Evolutionary conservation across 257 asterid genomes (phyloP), one percentile per base, ranked within the genome.

Genomic region (Petunia secreta): DNA sequence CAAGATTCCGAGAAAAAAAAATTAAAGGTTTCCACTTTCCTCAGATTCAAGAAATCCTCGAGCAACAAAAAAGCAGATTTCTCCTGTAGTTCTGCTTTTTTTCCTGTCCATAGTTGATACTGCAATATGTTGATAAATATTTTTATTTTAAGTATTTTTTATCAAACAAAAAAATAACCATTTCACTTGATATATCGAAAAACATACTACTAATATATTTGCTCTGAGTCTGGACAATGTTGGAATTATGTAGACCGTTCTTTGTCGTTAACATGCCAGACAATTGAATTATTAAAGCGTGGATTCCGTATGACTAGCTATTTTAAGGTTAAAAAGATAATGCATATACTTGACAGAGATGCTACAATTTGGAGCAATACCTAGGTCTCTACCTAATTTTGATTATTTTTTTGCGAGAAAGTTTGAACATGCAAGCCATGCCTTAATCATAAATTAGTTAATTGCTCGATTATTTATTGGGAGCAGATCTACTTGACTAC

Each of bases 21-120:
- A 10, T 52, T 13, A 48, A 50, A 50, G 7, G 53, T 83, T 60
- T 48, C 46, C 82, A 53, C 87, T 82, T 87, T 89, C 80, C 81
- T 79, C 82, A 77, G 75, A 83, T 84, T 84, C 88, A 86, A 83
- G 74, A 86, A 50, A 7, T 66, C 88, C 94, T 92, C 95, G 93
- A 90, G 95, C 97, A 66, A 79, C 93, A 85, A 89, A 89, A 89
- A 79, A 76, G 48, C 16, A 79, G 57, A 1, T 14, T 46, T 78
- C 43, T 73, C 11, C 77, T 46, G 41, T n/a, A 41, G 57, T 44
- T 2, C 41, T 25, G 5, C 58, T 25, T 2, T 48, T 25, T 10
- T 25, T 6, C 25, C 11, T 71, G 8, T 71, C 11, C 1, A 71
- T 8, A 69, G 52, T 46, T 25, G n/a, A n/a, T 44, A 37, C n/a